phyloP scores from a whole-genome alignment of 495 filamentous ascomycete species.

The Penicillium ochrochloron region DNA sequence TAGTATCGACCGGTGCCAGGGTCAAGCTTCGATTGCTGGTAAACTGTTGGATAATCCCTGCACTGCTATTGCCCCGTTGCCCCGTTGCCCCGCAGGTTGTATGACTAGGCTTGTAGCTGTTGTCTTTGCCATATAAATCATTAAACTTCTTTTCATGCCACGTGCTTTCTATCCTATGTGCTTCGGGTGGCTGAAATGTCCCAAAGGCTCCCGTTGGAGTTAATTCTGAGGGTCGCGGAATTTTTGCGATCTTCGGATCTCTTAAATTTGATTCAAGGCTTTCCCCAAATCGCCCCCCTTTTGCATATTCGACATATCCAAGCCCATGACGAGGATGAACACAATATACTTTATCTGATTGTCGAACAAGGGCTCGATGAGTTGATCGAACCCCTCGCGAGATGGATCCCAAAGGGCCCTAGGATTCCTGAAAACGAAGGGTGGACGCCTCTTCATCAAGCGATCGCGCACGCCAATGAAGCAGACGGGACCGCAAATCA shows the following conservation, averaged over 20 bases:
- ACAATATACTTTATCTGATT: background rate
- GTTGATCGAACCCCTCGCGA: background rate
- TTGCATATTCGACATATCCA: background rate
- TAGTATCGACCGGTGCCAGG: background rate
- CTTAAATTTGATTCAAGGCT: background rate
- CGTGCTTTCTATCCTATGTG: background rate
- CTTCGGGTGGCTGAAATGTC: background rate
- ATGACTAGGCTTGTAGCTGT: background rate
- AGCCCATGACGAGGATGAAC: background rate
- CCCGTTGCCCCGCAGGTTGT: background rate
- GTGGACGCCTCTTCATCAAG: conserved; percentile 3
- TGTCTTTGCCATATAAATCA: background rate
- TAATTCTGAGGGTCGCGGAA: background rate
- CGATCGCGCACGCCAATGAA: background rate
- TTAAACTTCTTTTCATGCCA: background rate
- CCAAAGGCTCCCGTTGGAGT: background rate
- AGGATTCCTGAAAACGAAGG: background rate
- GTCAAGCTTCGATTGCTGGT: no score
- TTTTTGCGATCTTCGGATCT: background rate
- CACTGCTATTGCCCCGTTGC: background rate
- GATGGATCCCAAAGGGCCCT: background rate
- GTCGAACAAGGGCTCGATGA: background rate
- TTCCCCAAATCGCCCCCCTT: background rate
- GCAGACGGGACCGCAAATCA: background rate
- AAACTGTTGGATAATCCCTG: no score